Base-by-base conservation (phyloP, 352 stramenopile species). In the Globisporangium orthogonon region DNA sequence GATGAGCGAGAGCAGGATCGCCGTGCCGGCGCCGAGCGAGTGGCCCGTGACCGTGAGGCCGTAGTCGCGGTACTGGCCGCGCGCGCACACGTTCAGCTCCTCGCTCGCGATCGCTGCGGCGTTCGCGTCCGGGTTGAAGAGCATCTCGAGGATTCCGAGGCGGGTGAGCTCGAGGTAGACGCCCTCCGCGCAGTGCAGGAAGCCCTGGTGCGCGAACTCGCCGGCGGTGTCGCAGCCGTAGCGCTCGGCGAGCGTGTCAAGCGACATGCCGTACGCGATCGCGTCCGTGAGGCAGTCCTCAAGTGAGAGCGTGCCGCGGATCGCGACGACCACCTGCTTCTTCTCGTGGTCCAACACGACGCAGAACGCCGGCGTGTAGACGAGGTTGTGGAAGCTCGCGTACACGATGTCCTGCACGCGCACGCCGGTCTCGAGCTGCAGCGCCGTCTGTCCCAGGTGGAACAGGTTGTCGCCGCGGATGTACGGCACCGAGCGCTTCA, bases 401-500 rank as follows among this genome's bases (percentile, higher is more conserved):
- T 90, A 94, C 43, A 95, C 80, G 40, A 95, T 94, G 50, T 94
- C 82, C 18, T 87, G 62, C 3, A 60, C 65, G 11, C 47, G 65
- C 30, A 88, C 65, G 18, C 77, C 71, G 3, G 72, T 95, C 68
- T 93, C 82, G 50, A 93, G 75, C 60, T 94, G 79, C 15, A 95
- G 59, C n/a, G 86, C 83, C 2, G 80, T 74, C 49, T 95, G 86
- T 14, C 83, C 68, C 28, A 90, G 56, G 58, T 91, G 79, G 44
- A 94, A 89, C 62, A 81, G 87, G 61, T 95, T 95, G 63, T 94
- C 86, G 29, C 86, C 83, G 54, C 94, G 86, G 29, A 95, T 88
- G 61, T 87, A 90, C 18, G 31, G 43, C 23, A 70, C 52, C 9
- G 67, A 66, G 23, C 77, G 79, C 58, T 86, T 89, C 47, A 88